phyloP scores from a whole-genome alignment of 2,329 filamentous ascomycete species.

The Aureobasidium sp. region DNA sequence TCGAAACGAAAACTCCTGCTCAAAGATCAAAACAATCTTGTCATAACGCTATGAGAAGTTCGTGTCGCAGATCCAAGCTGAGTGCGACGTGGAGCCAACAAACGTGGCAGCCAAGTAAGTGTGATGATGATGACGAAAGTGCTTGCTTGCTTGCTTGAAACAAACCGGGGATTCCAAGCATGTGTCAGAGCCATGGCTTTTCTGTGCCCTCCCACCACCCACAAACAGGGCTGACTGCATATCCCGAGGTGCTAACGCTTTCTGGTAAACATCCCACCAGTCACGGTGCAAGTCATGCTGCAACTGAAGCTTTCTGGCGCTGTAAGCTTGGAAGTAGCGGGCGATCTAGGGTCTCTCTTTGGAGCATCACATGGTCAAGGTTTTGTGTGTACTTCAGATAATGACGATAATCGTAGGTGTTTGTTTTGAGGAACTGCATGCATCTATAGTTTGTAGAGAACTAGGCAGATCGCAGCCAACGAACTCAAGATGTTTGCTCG shows the following conservation, averaged over 20 bases:
- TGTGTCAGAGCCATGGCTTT: not conserved
- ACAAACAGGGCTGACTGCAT: not conserved
- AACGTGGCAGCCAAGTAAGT: not conserved
- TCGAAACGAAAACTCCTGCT: too few species aligned
- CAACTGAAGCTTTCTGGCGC: not conserved
- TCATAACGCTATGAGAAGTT: not conserved
- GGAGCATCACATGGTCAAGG: too few species aligned
- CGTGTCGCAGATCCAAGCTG: not conserved
- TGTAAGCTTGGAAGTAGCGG: too few species aligned
- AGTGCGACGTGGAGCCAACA: slow-evolving; percentile 9
- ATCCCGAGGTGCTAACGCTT: not conserved
- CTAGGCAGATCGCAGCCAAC: not conserved
- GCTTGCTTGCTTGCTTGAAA: not conserved
- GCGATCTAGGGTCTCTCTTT: not conserved
- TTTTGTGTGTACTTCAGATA: not conserved
- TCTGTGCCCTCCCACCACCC: not conserved
- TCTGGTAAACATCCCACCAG: not conserved
- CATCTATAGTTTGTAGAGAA: not conserved
- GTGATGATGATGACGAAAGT: slow-evolving; percentile 3
- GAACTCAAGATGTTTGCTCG: not conserved
- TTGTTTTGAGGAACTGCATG: not conserved
- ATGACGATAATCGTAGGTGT: not conserved
- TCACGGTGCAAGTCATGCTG: not conserved
- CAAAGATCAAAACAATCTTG: not conserved
- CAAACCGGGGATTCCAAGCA: not conserved